phyloP scores from a whole-genome alignment of 345 rosid species.

The Boechera stricta region DNA sequence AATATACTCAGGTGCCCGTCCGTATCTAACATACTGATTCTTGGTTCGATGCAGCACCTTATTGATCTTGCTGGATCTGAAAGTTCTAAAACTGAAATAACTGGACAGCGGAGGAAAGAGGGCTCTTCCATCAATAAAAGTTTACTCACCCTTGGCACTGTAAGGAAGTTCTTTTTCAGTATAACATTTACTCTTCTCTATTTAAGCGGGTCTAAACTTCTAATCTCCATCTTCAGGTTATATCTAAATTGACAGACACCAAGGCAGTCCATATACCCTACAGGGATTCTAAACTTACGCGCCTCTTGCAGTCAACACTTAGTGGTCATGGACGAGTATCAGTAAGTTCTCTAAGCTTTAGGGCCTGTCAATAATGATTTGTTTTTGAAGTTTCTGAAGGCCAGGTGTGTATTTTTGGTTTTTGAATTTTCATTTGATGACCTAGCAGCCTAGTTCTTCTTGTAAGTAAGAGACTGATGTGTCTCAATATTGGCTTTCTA shows the following conservation, averaged over 20 bases:
- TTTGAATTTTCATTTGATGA: constrained; percentile 25
- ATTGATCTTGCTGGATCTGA: constrained; percentile 99
- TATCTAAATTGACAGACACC: constrained; percentile 95
- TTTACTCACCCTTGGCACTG: constrained; percentile 98
- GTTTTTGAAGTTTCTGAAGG: constrained; percentile 15
- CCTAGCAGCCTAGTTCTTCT: constrained; percentile 24
- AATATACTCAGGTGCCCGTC: constrained; percentile 1
- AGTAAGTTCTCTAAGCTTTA: constrained; percentile 54
- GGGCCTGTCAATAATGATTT: constrained; percentile 24
- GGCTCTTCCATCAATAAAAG: constrained; percentile 99
- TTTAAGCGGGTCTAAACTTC: constrained; percentile 16
- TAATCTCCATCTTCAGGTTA: constrained; percentile 66
- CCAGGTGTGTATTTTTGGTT: constrained; percentile 12
- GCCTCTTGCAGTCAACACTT: constrained; percentile 96
- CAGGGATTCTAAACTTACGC: constrained; percentile 98
- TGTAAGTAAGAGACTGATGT: constrained; percentile 23
- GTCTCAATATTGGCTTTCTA: constrained; percentile 25
- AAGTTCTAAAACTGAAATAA: constrained; percentile 98
- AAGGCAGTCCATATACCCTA: constrained; percentile 99
- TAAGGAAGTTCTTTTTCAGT: constrained; percentile 51
- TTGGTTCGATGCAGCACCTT: constrained; percentile 71
- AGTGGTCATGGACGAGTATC: constrained; percentile 99
- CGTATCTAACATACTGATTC: constrained; percentile 26
- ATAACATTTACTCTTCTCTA: not conserved
- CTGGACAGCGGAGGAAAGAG: constrained; percentile 95